A percentile compares a stretch with the other conserved stretches of the same genome.
phyloP scores from a whole-genome alignment of 1,139 yeast species.

The Geotrichum candidum region DNA sequence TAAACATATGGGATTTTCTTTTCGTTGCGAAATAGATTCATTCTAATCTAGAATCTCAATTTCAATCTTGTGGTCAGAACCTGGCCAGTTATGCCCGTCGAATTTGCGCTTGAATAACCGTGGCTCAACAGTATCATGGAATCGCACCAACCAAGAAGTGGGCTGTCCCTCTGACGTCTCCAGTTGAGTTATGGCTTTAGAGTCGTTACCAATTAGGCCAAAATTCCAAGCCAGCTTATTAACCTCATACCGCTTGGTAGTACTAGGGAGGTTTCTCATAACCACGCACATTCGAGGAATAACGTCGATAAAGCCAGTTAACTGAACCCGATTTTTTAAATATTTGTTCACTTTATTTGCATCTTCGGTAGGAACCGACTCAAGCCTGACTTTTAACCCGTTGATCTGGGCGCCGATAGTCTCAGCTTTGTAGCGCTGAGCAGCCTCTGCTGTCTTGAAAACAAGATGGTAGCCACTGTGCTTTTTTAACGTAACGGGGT shows the following conservation, averaged over 20 bases:
- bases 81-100: slow-evolving; percentile 45
- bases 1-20: neutral
- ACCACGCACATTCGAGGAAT: slow-evolving; percentile 32
- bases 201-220: slow-evolving; percentile 35
- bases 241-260: slow-evolving; percentile 27
- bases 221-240: slow-evolving; percentile 41
- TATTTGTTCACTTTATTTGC: slow-evolving; percentile 16
- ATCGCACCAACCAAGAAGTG: slow-evolving; percentile 43
- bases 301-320: slow-evolving; percentile 29
- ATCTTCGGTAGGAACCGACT: slow-evolving; percentile 37
- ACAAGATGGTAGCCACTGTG: slow-evolving; percentile 48
- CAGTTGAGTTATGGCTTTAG: slow-evolving; percentile 33
- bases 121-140: slow-evolving; percentile 46
- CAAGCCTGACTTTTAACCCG: slow-evolving; percentile 44
- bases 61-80: slow-evolving; percentile 32
- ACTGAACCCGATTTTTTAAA: slow-evolving; percentile 24
- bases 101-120: slow-evolving; percentile 46
- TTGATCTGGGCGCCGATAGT: slow-evolving; percentile 46
- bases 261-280: slow-evolving; percentile 37
- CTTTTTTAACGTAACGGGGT: slow-evolving; percentile 42
- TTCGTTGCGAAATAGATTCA: slow-evolving; percentile 26
- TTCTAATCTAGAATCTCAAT: slow-evolving; percentile 36
- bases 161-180: slow-evolving; percentile 25
- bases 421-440: slow-evolving; percentile 43
- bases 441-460: slow-evolving; percentile 48